Conservation (phyloP, 257 asterid species). For the Nicotiana sylvestris region DNA sequence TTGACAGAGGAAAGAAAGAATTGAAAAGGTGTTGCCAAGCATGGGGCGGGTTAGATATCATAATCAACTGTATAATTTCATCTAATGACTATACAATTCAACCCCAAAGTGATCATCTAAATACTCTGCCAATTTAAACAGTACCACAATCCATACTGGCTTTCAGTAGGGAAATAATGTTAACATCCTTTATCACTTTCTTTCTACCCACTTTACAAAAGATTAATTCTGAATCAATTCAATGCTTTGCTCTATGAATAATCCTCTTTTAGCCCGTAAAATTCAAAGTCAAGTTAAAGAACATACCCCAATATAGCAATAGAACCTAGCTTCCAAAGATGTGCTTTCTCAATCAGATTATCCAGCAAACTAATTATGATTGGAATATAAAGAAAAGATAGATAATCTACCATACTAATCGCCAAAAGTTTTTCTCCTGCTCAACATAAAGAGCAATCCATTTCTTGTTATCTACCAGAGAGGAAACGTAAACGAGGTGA, state of each 20-base stretch:
- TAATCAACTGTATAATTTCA: background rate
- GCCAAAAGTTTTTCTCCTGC: background rate
- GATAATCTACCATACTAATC: background rate
- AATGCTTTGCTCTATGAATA: background rate
- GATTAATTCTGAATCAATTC: background rate
- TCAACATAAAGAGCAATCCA: background rate
- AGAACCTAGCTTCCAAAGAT: background rate
- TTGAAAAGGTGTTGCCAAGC: background rate
- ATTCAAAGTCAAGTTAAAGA: background rate
- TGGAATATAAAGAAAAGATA: background rate
- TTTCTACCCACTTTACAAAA: background rate
- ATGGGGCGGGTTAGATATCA: background rate
- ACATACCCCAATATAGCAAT: background rate
- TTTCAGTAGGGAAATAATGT: background rate
- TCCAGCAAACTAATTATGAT: background rate
- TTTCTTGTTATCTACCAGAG: background rate
- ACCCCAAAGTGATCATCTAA: background rate
- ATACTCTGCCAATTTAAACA: background rate
- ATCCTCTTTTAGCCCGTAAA: background rate
- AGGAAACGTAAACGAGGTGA: background rate
- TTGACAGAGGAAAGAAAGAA: background rate
- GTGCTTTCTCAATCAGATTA: background rate
- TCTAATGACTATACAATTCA: background rate
- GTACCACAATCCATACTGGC: background rate
- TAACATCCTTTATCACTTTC: background rate